A percentile compares a stretch with the other conserved stretches of the same genome.
phyloP scores from a whole-genome alignment of 2,329 filamentous ascomycete species.

The Paradendryphiella salina region DNA sequence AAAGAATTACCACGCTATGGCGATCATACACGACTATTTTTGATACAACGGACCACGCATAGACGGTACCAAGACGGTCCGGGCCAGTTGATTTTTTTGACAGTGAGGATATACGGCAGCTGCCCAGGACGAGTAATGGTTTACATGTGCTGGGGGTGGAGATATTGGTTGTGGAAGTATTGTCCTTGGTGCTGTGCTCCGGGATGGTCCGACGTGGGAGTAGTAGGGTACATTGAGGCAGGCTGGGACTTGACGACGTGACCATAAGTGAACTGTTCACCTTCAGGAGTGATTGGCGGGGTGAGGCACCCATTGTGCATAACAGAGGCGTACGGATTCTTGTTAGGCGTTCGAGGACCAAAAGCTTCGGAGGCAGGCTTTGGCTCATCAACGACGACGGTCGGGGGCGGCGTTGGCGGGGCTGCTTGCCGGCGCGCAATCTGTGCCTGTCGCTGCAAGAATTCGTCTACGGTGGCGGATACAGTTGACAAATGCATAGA shows the following conservation, averaged over 20 bases:
- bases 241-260: conserved; percentile 38
- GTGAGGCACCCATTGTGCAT: conserved; percentile 78
- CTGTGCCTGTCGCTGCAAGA: conserved; percentile 63
- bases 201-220: conserved; percentile 43
- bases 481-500: conserved; percentile 67
- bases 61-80: conserved; percentile 19
- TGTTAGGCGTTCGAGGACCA: conserved; percentile 78
- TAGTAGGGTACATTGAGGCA: conserved; percentile 41
- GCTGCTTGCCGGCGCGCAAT: conserved; percentile 50
- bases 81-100: conserved; percentile 20
- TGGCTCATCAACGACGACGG: conserved; percentile 54
- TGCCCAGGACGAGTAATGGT: conserved; percentile 16
- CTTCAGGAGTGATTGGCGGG: conserved; percentile 81
- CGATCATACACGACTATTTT: conserved; percentile 45
- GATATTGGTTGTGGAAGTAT: conserved; percentile 44
- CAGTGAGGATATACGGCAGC: conserved; percentile 20
- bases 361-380: conserved; percentile 53
- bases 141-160: conserved; percentile 45
- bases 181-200: conserved; percentile 40
- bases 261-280: conserved; percentile 45
- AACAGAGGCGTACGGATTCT: conserved; percentile 66
- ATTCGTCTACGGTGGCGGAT: conserved; percentile 66
- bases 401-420: conserved; percentile 63
- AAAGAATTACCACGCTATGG: conserved; percentile 46
- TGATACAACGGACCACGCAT: conserved; percentile 41